Evolutionary conservation across 305 asterid genomes (phyloP).

Genomic region (Fraxinus nigra): DNA sequence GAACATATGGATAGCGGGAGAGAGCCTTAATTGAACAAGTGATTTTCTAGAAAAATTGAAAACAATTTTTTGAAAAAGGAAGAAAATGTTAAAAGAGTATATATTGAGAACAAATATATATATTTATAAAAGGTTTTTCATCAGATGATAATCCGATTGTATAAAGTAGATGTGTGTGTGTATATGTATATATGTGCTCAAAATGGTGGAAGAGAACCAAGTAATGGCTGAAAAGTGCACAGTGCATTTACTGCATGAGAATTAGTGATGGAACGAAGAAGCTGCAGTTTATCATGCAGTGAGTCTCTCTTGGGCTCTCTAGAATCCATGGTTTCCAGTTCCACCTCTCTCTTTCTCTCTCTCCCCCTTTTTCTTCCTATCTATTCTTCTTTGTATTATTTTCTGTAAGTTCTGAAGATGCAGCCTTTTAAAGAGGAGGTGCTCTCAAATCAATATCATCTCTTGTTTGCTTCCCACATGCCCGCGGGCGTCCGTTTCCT

Average conservation of each 20-base stretch:
- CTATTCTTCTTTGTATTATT: not conserved
- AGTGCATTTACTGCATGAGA: conserved; percentile 69
- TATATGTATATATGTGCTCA: not conserved
- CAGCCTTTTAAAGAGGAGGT: conserved; percentile 44
- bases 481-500: conserved; percentile 23
- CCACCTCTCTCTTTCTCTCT: not conserved
- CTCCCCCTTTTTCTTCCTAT: not conserved
- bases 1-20: not conserved
- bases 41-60: not conserved
- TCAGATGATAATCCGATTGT: not conserved
- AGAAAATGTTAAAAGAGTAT: too few species aligned
- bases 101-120: too few species aligned
- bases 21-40: not conserved
- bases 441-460: conserved; percentile 55
- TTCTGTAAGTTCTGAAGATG: conserved; percentile 6
- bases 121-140: not conserved
- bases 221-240: not conserved
- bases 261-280: conserved; percentile 81
- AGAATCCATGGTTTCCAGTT: conserved; percentile 51
- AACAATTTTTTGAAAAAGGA: not conserved
- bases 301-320: conserved; percentile 51
- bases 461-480: conserved; percentile 58
- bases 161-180: not conserved
- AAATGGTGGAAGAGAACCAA: not conserved
- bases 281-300: conserved; percentile 71